These are phyloP conservation scores for Mycena amicta DNA, from an alignment of 768 basidiomycete species.

Conservation along the genomic window DNA sequence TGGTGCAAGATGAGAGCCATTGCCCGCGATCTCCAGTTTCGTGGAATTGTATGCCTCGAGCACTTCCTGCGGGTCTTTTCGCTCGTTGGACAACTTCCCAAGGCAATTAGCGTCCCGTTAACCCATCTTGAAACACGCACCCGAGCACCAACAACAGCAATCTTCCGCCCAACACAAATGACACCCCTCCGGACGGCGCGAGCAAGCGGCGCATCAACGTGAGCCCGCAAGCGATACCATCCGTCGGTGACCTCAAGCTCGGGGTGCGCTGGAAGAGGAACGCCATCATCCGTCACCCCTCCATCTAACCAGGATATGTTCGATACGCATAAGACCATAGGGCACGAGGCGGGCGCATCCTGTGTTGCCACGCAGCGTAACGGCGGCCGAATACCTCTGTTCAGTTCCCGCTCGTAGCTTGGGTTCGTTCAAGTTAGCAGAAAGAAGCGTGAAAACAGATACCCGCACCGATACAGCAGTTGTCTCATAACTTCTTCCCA, in stretches of 20 bases:
- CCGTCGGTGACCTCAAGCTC: slow-evolving; percentile 95
- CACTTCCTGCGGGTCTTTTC: slow-evolving; percentile 79
- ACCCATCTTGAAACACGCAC: slow-evolving; percentile 45
- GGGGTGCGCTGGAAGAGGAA: slow-evolving; percentile 43
- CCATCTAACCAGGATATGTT: slow-evolving; percentile 59
- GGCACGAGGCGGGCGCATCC: slow-evolving; percentile 76
- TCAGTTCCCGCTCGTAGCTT: slow-evolving; percentile 89
- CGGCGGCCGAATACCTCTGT: slow-evolving; percentile 76
- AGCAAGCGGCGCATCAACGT: slow-evolving; percentile 71
- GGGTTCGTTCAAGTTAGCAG: not conserved
- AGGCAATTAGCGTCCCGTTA: not conserved
- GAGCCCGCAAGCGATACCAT: slow-evolving; percentile 88
- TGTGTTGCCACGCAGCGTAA: slow-evolving; percentile 81
- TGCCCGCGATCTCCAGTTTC: slow-evolving; percentile 72
- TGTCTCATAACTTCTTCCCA: slow-evolving; percentile 84
- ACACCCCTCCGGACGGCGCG: slow-evolving; percentile 68
- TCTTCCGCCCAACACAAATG: slow-evolving; percentile 79
- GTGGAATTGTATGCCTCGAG: slow-evolving; percentile 77
- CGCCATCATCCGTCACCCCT: slow-evolving; percentile 39
- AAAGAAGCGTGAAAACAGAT: not conserved
- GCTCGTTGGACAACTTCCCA: slow-evolving; percentile 67
- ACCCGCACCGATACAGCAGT: slow-evolving; percentile 76
- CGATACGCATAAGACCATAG: slow-evolving; percentile 86
- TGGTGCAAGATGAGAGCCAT: slow-evolving; percentile 81
- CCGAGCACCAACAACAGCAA: slow-evolving; percentile 77